phyloP scores from a whole-genome alignment of 2,329 filamentous ascomycete species.

The Pseudogymnoascus sp. region DNA sequence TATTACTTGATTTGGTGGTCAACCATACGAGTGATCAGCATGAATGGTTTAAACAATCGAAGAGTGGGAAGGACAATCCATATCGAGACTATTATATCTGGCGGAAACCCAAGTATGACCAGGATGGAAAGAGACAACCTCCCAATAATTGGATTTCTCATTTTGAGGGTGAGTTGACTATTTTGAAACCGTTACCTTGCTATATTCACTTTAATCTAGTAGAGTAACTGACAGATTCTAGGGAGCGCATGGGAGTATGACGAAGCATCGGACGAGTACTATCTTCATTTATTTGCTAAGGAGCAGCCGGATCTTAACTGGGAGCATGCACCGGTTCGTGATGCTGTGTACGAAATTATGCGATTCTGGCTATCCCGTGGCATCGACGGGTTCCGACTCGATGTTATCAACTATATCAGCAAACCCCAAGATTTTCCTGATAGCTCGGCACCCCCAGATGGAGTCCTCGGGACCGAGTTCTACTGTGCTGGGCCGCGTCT shows the following conservation, averaged over 20 bases:
- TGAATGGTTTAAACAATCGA: slow-evolving; percentile 52
- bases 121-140: slow-evolving; percentile 54
- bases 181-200: no score
- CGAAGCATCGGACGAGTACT: slow-evolving; percentile 64
- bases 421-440: slow-evolving; percentile 49
- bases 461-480: slow-evolving; percentile 40
- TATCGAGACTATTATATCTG: slow-evolving; percentile 61
- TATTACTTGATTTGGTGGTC: slow-evolving; percentile 68
- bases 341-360: slow-evolving; percentile 66
- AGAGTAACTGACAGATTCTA: no score
- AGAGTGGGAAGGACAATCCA: slow-evolving; percentile 38
- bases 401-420: slow-evolving; percentile 60
- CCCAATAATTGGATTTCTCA: slow-evolving; percentile 68
- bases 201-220: no score
- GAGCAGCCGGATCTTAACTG: slow-evolving; percentile 82
- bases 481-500: slow-evolving; percentile 54
- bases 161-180: no score
- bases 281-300: slow-evolving; percentile 65
- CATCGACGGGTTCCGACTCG: slow-evolving; percentile 64
- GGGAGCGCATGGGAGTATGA: slow-evolving; percentile 65
- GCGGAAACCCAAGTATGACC: slow-evolving; percentile 42
- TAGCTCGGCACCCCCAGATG: slow-evolving; percentile 34
- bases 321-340: slow-evolving; percentile 60
- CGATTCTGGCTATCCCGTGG: slow-evolving; percentile 71
- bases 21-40: slow-evolving; percentile 66